phyloP scores from a whole-genome alignment of 306 rosid species.

The Vigna angularis region DNA sequence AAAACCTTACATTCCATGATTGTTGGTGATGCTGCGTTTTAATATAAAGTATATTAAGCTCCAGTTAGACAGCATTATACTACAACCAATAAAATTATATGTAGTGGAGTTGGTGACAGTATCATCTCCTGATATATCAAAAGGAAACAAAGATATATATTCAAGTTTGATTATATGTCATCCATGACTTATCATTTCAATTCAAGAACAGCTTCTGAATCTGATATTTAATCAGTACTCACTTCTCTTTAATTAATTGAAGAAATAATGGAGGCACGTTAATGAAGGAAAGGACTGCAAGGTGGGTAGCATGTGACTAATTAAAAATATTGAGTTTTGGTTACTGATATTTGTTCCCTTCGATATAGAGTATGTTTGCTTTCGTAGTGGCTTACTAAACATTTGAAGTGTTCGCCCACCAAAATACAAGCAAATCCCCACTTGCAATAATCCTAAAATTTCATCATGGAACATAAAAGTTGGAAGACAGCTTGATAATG shows the following conservation, averaged over 20 bases:
- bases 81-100: constrained; percentile 7
- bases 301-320: constrained; percentile 52
- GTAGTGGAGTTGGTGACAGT: constrained; percentile 57
- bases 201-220: constrained; percentile 31
- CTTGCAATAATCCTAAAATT: constrained; percentile 11
- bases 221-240: not conserved
- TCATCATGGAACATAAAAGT: constrained; percentile 32
- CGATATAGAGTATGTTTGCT: constrained; percentile 20
- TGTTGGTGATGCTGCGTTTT: constrained; percentile 36
- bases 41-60: constrained; percentile 17
- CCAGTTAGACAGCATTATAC: constrained; percentile 39
- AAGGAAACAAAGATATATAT: not conserved
- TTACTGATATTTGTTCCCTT: constrained; percentile 26
- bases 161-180: constrained; percentile 7
- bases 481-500: constrained; percentile 41
- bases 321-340: constrained; percentile 39
- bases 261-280: not conserved
- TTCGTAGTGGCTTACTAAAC: constrained; percentile 37
- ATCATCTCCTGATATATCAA: constrained; percentile 34
- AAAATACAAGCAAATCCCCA: constrained; percentile 41
- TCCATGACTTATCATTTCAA: constrained; percentile 3
- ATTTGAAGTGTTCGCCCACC: constrained; percentile 35
- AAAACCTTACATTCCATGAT: constrained; percentile 23
- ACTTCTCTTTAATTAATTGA: constrained; percentile 21
- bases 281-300: constrained; percentile 16